Evolutionary conservation across 2,329 filamentous ascomycete genomes (phyloP).

Genomic region (Lasiodiplodia sp.): DNA sequence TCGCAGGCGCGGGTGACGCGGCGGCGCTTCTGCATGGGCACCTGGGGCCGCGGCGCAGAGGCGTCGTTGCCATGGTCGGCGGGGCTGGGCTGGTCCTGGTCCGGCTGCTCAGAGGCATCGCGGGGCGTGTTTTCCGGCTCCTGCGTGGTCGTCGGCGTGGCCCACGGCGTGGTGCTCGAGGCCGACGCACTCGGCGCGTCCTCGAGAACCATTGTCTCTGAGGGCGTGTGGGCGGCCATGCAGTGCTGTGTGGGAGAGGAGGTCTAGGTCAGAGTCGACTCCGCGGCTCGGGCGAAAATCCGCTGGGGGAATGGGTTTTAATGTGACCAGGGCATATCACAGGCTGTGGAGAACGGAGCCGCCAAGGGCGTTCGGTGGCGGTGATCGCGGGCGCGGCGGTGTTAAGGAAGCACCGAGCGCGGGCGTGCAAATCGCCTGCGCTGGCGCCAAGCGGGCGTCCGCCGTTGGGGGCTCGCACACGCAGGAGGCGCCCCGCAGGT

Average conservation of each 20-base stretch:
- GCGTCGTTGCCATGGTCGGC: constrained; percentile 6
- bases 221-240: constrained; percentile 24
- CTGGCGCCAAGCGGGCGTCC: constrained; percentile 6
- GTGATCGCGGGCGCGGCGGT: constrained; percentile 29
- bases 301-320: constrained; percentile 29
- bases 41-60: constrained; percentile 9
- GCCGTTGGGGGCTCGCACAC: constrained; percentile 18
- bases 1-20: constrained; percentile 55
- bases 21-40: constrained; percentile 43
- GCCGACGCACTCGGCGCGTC: constrained; percentile 11
- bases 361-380: constrained; percentile 29
- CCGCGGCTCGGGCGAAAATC: constrained; percentile 25
- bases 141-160: constrained; percentile 12
- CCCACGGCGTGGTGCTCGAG: constrained; percentile 12
- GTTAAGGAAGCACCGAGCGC: constrained; percentile 28
- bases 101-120: constrained; percentile 22
- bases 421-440: constrained; percentile 14
- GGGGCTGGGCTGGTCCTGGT: constrained; percentile 14
- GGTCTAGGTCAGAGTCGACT: constrained; percentile 24
- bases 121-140: constrained; percentile 23
- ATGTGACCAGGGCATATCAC: constrained; percentile 28
- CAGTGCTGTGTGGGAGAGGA: neutral
- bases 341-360: constrained; percentile 29
- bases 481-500: constrained; percentile 21
- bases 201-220: constrained; percentile 27